Evolutionary conservation across 148 eudicot genomes (phyloP).

Genomic region (Cornus controversa): DNA sequence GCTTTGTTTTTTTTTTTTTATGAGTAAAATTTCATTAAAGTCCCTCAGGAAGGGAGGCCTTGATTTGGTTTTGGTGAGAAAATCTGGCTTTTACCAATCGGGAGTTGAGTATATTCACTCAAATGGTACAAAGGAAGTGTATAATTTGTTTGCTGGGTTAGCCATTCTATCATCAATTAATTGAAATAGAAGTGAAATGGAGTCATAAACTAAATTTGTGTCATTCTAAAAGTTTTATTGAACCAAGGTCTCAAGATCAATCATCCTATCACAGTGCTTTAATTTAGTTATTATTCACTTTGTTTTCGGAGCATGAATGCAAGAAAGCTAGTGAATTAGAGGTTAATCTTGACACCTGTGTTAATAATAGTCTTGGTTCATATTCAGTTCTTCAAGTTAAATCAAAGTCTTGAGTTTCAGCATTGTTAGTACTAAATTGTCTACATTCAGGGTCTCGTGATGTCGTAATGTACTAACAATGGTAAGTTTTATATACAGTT

Average conservation of each 20-base stretch:
- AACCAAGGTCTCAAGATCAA: neutral
- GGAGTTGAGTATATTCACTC: too few species aligned
- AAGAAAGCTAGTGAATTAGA: neutral
- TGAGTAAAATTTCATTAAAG: too few species aligned
- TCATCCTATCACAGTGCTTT: neutral
- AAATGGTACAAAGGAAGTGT: neutral
- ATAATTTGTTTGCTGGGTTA: neutral
- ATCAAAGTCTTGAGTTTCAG: neutral
- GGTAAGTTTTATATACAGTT: too few species aligned
- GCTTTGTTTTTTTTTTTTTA: too few species aligned
- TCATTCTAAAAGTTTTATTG: neutral
- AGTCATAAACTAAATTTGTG: neutral
- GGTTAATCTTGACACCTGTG: neutral
- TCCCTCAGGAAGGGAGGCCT: too few species aligned
- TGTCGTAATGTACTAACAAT: too few species aligned
- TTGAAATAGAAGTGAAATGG: neutral
- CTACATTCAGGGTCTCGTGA: too few species aligned
- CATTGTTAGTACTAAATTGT: too few species aligned
- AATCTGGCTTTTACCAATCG: too few species aligned
- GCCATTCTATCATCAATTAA: neutral
- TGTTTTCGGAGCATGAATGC: neutral
- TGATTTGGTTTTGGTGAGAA: neutral
- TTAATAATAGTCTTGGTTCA: neutral
- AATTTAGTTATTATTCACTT: too few species aligned
- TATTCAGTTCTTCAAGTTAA: too few species aligned